phyloP scores from a whole-genome alignment of 2,329 filamentous ascomycete species.

The Malbranchea cinnamomea region DNA sequence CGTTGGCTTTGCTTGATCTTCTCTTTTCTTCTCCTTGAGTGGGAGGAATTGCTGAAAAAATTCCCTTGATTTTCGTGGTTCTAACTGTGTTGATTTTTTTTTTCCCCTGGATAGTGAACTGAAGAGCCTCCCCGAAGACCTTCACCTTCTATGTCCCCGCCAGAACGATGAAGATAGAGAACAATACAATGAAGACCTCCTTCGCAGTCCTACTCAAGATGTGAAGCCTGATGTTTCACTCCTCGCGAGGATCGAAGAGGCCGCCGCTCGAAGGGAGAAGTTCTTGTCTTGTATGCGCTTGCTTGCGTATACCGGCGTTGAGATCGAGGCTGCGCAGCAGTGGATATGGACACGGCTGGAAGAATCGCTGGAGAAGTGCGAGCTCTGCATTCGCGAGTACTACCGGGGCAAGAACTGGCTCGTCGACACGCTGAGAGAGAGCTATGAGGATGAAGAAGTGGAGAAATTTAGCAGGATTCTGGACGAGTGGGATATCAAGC shows the following conservation, averaged over 20 bases:
- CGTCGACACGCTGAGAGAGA: conserved; percentile 46
- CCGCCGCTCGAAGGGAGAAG: conserved; percentile 41
- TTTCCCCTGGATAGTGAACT: conserved; percentile 22
- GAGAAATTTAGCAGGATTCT: conserved; percentile 41
- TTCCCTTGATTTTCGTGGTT: conserved; percentile 1
- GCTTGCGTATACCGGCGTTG: conserved; percentile 49
- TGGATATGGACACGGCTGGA: conserved; percentile 46
- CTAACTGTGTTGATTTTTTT: conserved; percentile 5
- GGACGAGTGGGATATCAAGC: conserved; percentile 44
- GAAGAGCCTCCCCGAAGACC: conserved; percentile 29
- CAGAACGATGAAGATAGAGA: conserved; percentile 46
- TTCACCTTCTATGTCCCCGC: conserved; percentile 56
- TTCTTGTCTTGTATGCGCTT: conserved; percentile 55
- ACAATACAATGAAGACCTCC: conserved; percentile 42
- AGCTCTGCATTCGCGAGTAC: conserved; percentile 59
- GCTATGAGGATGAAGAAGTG: conserved; percentile 33
- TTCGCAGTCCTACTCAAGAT: conserved; percentile 23
- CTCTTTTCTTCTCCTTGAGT: conserved; percentile 2
- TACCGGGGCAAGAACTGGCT: conserved; percentile 52
- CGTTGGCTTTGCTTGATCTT: neutral
- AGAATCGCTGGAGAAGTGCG: conserved; percentile 46
- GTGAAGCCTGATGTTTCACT: conserved; percentile 25
- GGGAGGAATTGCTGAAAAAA: neutral
- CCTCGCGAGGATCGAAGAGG: conserved; percentile 37
- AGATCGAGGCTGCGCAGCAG: conserved; percentile 43